A percentile compares a stretch with the other conserved stretches of the same genome.
Evolutionary conservation across 225 moss, liverwort and hornwort genomes (phyloP).

Genomic region (Pseudoscleropodium purum): DNA sequence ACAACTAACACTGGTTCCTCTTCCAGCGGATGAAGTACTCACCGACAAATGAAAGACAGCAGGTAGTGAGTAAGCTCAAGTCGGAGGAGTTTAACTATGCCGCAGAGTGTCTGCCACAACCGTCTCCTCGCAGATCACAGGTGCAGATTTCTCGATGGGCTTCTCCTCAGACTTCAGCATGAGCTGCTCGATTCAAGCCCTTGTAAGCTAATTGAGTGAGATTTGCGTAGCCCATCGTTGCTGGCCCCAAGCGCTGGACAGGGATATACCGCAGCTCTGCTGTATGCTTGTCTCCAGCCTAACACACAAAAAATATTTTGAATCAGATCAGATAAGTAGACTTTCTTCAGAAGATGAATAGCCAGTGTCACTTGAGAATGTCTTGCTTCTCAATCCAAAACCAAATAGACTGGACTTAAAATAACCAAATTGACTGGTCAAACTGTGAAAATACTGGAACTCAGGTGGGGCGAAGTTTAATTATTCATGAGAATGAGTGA

Average conservation of each 20-base stretch:
- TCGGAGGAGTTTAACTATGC: conserved; percentile 78
- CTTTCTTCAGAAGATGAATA: not conserved
- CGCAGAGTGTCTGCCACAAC: conserved; percentile 81
- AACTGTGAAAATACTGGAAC: not conserved
- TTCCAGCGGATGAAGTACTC: too few species aligned
- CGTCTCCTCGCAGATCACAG: conserved; percentile 78
- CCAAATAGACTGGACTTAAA: not conserved
- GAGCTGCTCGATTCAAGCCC: conserved; percentile 28
- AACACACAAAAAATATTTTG: not conserved
- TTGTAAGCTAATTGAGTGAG: conserved; percentile 32
- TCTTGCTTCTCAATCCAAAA: not conserved
- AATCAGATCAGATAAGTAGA: too few species aligned
- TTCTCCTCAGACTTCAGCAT: conserved; percentile 26
- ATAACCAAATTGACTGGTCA: not conserved
- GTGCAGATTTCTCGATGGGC: not conserved
- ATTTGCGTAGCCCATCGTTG: conserved; percentile 58
- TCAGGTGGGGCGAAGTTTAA: not conserved
- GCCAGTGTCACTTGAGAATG: not conserved
- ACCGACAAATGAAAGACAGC: conserved; percentile 76
- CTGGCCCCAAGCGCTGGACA: conserved; percentile 33
- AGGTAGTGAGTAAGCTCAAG: too few species aligned
- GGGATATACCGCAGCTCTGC: conserved; percentile 19
- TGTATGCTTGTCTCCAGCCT: conserved; percentile 46
- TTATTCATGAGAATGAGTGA: not conserved
- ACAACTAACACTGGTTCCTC: too few species aligned